Conservation (phyloP, 805 yeast genomes). For the Candida arabinofermentans region DNA sequence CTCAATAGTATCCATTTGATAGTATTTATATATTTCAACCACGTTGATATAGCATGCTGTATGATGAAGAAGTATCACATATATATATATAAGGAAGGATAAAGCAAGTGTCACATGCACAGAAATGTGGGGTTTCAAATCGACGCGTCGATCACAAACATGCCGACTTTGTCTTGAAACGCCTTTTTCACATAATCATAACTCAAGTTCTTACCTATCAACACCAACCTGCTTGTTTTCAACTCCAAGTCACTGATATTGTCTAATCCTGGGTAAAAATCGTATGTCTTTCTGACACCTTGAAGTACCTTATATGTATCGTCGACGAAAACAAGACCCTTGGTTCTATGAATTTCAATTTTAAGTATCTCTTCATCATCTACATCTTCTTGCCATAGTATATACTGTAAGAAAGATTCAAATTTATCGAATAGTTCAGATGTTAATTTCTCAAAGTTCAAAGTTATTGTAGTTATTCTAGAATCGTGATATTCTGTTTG, state of each 20-base stretch:
- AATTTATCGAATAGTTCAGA: slow-evolving; percentile 36
- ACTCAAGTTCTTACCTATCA: slow-evolving; percentile 30
- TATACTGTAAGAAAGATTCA: slow-evolving; percentile 61
- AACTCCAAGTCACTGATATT: slow-evolving; percentile 12
- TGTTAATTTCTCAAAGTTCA: slow-evolving; percentile 41
- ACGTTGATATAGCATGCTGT: too few relatives aligned
- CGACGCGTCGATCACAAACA: slow-evolving; percentile 1
- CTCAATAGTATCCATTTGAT: background rate
- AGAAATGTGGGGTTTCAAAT: background rate
- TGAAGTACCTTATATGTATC: slow-evolving; percentile 61
- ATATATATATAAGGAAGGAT: background rate
- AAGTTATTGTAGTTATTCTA: slow-evolving; percentile 48
- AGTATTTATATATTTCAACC: too few relatives aligned
- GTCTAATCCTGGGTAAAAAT: slow-evolving; percentile 47
- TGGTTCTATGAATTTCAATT: slow-evolving; percentile 71
- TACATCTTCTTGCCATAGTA: slow-evolving; percentile 66
- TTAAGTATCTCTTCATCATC: slow-evolving; percentile 30
- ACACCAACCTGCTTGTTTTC: slow-evolving; percentile 21
- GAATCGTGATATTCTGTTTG: slow-evolving; percentile 42
- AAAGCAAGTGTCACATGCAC: too few relatives aligned
- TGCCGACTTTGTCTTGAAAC: slow-evolving; percentile 8
- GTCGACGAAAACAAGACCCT: slow-evolving; percentile 60
- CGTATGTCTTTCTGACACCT: slow-evolving; percentile 92
- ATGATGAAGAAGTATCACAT: background rate
- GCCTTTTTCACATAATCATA: slow-evolving; percentile 3